Base-by-base conservation (phyloP, 2,329 filamentous ascomycete species). In the Teratosphaeria viscida region DNA sequence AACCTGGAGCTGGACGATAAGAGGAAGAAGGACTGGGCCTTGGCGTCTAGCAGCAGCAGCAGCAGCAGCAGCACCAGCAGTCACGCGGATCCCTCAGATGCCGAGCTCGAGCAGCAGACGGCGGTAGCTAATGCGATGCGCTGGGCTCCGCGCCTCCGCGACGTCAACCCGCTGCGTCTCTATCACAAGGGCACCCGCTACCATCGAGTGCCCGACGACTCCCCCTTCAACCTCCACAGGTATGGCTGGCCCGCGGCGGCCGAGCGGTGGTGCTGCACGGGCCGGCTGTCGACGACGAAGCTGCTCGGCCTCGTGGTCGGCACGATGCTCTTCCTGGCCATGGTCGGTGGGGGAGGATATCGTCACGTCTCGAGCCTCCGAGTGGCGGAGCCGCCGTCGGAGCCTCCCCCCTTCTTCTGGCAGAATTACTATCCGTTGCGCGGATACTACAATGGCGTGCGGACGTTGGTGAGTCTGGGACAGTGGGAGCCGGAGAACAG, bases 401-500 rank as follows among this genome's bases (percentile, higher is more conserved):
- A 56, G 27, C 34, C 68, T 43, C 70, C 70, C 60, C 68, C 72
- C 47, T 78, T 75, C 63, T 73, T 73, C 64, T 79, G 77, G 77
- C 73, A 78, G 65, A 71, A 75, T 62, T 79, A 75, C 59, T 68
- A 73, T 47, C 68, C 73, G 54, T 63, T 80, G 55, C 73, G 75
- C 61, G 77, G 76, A 52, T 79, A 75, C 66, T 80, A 77, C 69
- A 79, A 78, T 57, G 78, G 78, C 57, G 71, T 80, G 43, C 72
- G 76, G 57, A 78, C 74, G 26, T 68, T 80, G 14, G 77, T 79
- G 26, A 72, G 75, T 2, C 71, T 67, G 55, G 66, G 67, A 32
- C 71, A 79, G 56, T 77, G 72, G 65, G 69, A 73, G 34, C 73
- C 76, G 4, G 76, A 79, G 68, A 78, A 80, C 65, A 66, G 73